These are phyloP conservation scores for Populus davidiana DNA, from an alignment of 345 rosid genomes.

Conservation along the genomic window DNA sequence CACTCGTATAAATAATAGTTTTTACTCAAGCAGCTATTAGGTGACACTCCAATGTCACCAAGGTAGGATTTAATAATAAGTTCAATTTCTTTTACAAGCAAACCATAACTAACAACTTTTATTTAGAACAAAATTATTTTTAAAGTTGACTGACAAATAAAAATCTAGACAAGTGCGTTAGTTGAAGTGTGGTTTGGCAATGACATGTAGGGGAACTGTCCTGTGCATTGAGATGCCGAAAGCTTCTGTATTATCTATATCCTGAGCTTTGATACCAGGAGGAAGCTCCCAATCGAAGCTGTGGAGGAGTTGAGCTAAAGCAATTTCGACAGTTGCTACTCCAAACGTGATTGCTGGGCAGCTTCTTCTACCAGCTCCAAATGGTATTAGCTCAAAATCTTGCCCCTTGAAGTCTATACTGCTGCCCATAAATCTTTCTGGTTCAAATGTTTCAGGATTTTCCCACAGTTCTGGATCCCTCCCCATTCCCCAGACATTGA, in stretches of 20 bases:
- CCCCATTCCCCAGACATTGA: constrained; percentile 16
- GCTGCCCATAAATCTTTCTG: constrained; percentile 17
- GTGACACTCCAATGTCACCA: no score
- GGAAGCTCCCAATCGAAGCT: constrained; percentile 26
- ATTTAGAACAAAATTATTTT: background rate
- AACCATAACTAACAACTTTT: background rate
- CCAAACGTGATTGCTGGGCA: constrained; percentile 17
- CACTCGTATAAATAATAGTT: no score
- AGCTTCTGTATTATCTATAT: constrained; percentile 27
- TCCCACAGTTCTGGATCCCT: constrained; percentile 15
- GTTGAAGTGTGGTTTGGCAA: constrained; percentile 16
- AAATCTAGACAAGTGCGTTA: background rate
- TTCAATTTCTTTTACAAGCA: background rate
- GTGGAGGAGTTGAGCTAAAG: constrained; percentile 22
- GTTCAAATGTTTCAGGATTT: constrained; percentile 16
- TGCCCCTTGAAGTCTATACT: constrained; percentile 18
- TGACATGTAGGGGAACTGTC: constrained; percentile 16
- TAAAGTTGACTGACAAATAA: background rate
- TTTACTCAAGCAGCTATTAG: no score
- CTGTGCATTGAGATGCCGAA: constrained; percentile 28
- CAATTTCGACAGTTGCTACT: constrained; percentile 3
- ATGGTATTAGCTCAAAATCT: constrained; percentile 17
- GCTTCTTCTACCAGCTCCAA: constrained; percentile 27
- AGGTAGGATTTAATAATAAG: no score
- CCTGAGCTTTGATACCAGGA: constrained; percentile 14